phyloP scores from a whole-genome alignment of 2,329 filamentous ascomycete species.

The Furcasterigmium furcatum region DNA sequence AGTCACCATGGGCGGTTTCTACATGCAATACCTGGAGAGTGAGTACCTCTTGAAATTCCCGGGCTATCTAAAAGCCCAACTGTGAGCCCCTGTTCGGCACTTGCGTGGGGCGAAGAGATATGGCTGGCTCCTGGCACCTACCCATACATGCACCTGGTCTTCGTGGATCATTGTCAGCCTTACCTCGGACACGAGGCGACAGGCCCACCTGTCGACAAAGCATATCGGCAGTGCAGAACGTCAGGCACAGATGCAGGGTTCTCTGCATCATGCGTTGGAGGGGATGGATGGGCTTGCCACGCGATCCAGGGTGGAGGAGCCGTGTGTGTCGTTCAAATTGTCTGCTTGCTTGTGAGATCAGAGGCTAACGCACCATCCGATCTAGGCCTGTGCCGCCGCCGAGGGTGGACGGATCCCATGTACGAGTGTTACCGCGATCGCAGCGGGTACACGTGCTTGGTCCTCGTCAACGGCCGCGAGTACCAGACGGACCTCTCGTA shows the following conservation, averaged over 20 bases:
- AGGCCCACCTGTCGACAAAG: no score
- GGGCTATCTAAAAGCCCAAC: no score
- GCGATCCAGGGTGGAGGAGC: slow-evolving; percentile 7
- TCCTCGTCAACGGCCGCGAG: slow-evolving; percentile 93
- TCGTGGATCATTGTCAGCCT: no score
- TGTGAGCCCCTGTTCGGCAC: no score
- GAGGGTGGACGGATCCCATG: slow-evolving; percentile 86
- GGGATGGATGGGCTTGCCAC: no score
- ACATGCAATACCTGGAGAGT: slow-evolving; percentile 74
- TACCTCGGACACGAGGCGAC: no score
- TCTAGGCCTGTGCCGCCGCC: slow-evolving; percentile 87
- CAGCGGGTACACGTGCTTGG: slow-evolving; percentile 81
- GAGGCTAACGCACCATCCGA: slow-evolving; percentile 27
- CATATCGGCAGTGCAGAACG: background rate
- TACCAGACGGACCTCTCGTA: slow-evolving; percentile 90
- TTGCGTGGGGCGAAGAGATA: no score
- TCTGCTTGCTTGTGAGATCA: slow-evolving; percentile 1
- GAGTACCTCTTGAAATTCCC: slow-evolving; percentile 41
- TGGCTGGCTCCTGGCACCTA: no score
- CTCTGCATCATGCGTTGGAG: slow-evolving; percentile 17
- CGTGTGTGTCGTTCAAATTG: slow-evolving; percentile 1
- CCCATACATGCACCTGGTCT: no score
- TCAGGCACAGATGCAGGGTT: slow-evolving; percentile 31
- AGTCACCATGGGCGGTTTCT: slow-evolving; percentile 59
- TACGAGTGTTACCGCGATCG: slow-evolving; percentile 78